A percentile compares a stretch with the other conserved stretches of the same genome.
Evolutionary conservation across 345 rosid genomes (phyloP).

Genomic region (Chamaenerion angustifolium): DNA sequence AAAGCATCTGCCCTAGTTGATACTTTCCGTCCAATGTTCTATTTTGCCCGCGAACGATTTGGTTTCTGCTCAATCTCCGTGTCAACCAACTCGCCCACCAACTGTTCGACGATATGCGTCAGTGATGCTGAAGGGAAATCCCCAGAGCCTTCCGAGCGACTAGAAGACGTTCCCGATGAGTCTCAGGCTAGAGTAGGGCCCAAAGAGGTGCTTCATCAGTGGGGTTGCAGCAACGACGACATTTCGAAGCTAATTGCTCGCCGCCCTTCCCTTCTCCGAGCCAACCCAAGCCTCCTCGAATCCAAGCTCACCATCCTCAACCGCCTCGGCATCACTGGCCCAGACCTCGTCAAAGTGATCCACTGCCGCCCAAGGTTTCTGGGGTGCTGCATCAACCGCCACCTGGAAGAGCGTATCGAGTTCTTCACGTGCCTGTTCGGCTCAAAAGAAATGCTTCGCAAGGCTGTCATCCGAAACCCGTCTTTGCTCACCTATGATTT

Average conservation of each 20-base stretch:
- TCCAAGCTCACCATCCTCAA: slow-evolving; percentile 41
- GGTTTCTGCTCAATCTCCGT: no score
- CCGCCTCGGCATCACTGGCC: slow-evolving; percentile 36
- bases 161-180: no score
- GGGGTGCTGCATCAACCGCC: slow-evolving; percentile 34
- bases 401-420: slow-evolving; percentile 52
- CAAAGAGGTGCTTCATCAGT: no score
- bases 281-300: slow-evolving; percentile 30
- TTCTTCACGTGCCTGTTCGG: slow-evolving; percentile 37
- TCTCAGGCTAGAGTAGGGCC: no score
- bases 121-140: slow-evolving; percentile 11
- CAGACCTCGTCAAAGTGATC: slow-evolving; percentile 70
- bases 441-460: slow-evolving; percentile 41
- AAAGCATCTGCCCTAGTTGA: no score
- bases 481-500: slow-evolving; percentile 64
- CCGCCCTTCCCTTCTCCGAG: slow-evolving; percentile 42
- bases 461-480: slow-evolving; percentile 61
- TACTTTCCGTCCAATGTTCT: no score
- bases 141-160: no score
- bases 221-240: slow-evolving; percentile 67
- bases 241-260: slow-evolving; percentile 31
- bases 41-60: no score
- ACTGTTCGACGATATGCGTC: slow-evolving; percentile 55
- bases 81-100: slow-evolving; percentile 12
- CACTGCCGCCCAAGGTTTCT: slow-evolving; percentile 70